Base-by-base conservation (phyloP, 2,329 filamentous ascomycete species). In the Colletotrichum cereale region DNA sequence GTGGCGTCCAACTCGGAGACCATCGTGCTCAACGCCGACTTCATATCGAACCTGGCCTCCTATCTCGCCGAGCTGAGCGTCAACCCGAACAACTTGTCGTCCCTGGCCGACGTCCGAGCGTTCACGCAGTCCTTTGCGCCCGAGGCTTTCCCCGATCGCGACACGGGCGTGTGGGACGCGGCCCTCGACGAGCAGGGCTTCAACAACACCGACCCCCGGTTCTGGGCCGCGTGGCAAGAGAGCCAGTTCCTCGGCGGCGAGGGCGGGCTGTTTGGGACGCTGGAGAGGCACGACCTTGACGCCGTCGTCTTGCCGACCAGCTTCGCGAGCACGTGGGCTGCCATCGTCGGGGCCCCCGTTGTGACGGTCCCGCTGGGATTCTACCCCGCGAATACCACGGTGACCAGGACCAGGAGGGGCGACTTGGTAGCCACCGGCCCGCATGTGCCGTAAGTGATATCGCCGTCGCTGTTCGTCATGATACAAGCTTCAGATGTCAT, bases 361-460 rank as follows among this genome's bases (percentile, higher is more conserved):
- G 81, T 92, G 21, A 90, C 88, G 0, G 89, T 92, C 0, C 90
- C 90, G 0, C 80, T 92, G 73, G 89, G 90, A 0, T 86, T 85
- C 48, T 75, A 74, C 16, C 73, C 73, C 5, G 66, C 67, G 21
- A 73, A 73, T 21, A 57, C 73, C 21, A 62, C 67, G 2, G 73
- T 73, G 12, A 44, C 56, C 10, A 74, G 52, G 63, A 74, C 72
- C 42, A 29, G 24, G 5, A 58, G 73, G 26, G 71, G 74, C 5
- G 72, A 73, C 36, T 48, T 75, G 31, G 73, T 74, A 2, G 62
- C 58, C 36, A 72, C 61, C 5, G 74, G 74, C 0, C 74, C 73
- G 2, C 66, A 67, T n/a, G 64, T 75, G 24, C 73, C 74, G 74
- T 74, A 64, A 57, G 73, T 74, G 38, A n/a, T 62, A n/a, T 6